Conservation (phyloP, 2,329 filamentous ascomycete species). For the Apiospora pterosperma region DNA sequence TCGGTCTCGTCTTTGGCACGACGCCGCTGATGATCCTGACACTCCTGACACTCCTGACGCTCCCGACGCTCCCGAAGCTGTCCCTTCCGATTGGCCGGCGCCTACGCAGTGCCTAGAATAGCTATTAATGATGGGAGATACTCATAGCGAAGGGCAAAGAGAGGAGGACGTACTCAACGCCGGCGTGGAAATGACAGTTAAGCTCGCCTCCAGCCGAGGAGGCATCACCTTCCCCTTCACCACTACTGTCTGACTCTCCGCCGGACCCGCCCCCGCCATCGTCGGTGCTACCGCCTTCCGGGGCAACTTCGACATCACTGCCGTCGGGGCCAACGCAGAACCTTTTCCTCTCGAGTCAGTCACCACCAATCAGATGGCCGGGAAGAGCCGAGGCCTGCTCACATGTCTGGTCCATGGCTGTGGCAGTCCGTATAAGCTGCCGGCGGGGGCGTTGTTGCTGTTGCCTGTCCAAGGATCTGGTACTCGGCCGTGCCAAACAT, state of each 20-base stretch:
- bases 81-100: constrained; percentile 11
- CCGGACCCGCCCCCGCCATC: constrained; percentile 7
- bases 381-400: constrained; percentile 14
- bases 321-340: constrained; percentile 60
- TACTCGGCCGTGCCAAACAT: constrained; percentile 24
- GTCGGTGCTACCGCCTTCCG: constrained; percentile 14
- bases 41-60: constrained; percentile 33
- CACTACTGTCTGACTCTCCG: constrained; percentile 13
- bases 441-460: constrained; percentile 23
- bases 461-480: constrained; percentile 26
- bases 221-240: constrained; percentile 20
- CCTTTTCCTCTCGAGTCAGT: constrained; percentile 30
- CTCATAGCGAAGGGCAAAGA: not conserved
- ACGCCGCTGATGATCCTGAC: constrained; percentile 30
- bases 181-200: constrained; percentile 71
- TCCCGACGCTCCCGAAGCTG: constrained; percentile 14
- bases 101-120: constrained; percentile 55
- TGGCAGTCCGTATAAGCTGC: constrained; percentile 44
- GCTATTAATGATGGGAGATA: not conserved
- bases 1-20: constrained; percentile 43
- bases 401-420: constrained; percentile 47
- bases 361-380: constrained; percentile 7
- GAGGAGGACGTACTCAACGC: constrained; percentile 61
- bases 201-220: constrained; percentile 12
- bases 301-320: constrained; percentile 55